phyloP scores from a whole-genome alignment of 805 yeast genomes.

The Ascoidea tarda region DNA sequence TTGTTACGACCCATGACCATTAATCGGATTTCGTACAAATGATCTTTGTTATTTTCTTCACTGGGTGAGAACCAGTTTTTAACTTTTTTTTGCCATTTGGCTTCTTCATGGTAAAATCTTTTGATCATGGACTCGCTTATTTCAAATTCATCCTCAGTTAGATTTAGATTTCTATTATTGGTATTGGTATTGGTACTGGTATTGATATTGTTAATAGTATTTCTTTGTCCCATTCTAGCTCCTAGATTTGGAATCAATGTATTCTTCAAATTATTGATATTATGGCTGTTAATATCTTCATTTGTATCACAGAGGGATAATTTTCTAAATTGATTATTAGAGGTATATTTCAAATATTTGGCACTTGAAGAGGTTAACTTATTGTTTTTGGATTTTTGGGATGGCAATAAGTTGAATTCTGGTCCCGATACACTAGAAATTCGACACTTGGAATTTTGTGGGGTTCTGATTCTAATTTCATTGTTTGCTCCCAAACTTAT shows the following conservation, averaged over 20 bases:
- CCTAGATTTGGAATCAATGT: neutral
- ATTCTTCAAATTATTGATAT: too few species aligned
- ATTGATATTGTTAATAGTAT: too few species aligned
- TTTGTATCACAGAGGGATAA: neutral
- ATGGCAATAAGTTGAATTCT: neutral
- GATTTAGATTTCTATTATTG: neutral
- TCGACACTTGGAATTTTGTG: neutral
- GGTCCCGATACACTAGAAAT: neutral
- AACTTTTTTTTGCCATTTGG: constrained; percentile 19
- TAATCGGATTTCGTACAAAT: constrained; percentile 18
- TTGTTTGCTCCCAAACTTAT: too few species aligned
- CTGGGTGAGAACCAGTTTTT: constrained; percentile 18
- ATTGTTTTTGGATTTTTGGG: neutral
- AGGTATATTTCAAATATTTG: too few species aligned
- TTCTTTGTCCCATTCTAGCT: neutral
- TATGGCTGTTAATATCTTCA: too few species aligned
- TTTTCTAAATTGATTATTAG: neutral
- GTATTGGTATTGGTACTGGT: too few species aligned
- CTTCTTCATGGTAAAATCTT: constrained; percentile 18
- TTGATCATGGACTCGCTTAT: constrained; percentile 14
- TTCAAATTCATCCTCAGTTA: constrained; percentile 17
- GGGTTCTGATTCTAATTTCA: neutral
- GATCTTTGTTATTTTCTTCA: constrained; percentile 13
- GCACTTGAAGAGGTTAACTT: too few species aligned
- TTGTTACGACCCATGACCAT: constrained; percentile 15